These are phyloP conservation scores for Aspergillus quadricinctus DNA, from an alignment of 2,329 filamentous ascomycete genomes.

Conservation along the genomic window DNA sequence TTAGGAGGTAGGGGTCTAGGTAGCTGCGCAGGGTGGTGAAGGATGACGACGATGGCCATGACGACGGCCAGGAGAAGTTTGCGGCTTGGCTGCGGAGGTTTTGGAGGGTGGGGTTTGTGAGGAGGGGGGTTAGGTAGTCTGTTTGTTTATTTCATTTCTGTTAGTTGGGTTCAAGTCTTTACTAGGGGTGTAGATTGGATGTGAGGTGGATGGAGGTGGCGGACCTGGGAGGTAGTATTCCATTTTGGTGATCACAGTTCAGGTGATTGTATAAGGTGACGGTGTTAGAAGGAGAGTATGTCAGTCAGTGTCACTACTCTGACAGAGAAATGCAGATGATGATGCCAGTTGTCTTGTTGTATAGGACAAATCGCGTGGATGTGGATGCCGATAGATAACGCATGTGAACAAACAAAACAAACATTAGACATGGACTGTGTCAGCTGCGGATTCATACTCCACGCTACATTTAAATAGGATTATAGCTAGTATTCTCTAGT, in stretches of 20 bases:
- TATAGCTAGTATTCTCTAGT: neutral
- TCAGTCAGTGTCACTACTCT: neutral
- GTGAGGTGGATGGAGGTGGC: neutral
- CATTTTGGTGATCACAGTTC: neutral
- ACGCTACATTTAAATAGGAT: neutral
- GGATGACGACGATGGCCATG: conserved; percentile 9
- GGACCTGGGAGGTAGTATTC: neutral
- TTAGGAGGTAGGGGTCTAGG: conserved; percentile 49
- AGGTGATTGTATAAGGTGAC: neutral
- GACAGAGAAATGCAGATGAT: neutral
- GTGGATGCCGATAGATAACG: neutral
- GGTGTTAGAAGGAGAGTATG: neutral
- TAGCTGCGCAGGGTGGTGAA: conserved; percentile 29
- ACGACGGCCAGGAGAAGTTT: conserved; percentile 4
- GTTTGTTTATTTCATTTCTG: neutral
- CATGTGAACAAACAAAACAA: neutral
- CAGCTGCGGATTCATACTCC: neutral
- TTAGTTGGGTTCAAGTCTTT: neutral
- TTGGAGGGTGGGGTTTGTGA: conserved; percentile 6
- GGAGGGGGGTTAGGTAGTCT: neutral
- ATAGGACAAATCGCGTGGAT: neutral
- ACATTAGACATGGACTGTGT: neutral
- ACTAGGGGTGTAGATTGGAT: neutral
- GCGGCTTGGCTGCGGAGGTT: conserved; percentile 7
- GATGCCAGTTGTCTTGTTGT: neutral